phyloP scores from a whole-genome alignment of 2,329 filamentous ascomycete species.

The Aspergillus carbonarius region DNA sequence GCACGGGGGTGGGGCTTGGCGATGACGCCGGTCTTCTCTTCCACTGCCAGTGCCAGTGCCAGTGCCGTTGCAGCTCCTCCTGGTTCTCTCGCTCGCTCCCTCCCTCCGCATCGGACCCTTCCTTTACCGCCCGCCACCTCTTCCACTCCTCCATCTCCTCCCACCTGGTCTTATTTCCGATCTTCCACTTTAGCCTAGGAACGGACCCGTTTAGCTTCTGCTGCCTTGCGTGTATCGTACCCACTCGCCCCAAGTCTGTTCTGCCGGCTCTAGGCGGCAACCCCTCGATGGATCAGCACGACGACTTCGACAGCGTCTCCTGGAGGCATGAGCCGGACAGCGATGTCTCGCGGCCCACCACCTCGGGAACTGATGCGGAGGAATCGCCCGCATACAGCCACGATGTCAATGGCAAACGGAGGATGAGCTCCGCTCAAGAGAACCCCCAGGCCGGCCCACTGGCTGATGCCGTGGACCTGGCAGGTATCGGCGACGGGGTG shows the following conservation, averaged over 20 bases:
- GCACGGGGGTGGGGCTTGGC: slow-evolving; percentile 7
- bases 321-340: slow-evolving; percentile 67
- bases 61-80: background rate
- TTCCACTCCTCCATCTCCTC: background rate
- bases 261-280: slow-evolving; percentile 10
- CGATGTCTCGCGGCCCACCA: slow-evolving; percentile 43
- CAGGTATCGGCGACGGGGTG: slow-evolving; percentile 67
- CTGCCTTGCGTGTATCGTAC: background rate
- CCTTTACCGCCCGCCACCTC: background rate
- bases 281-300: slow-evolving; percentile 51
- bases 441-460: slow-evolving; percentile 51
- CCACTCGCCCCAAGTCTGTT: background rate
- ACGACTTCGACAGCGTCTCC: slow-evolving; percentile 78
- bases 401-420: slow-evolving; percentile 50
- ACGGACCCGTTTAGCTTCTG: slow-evolving; percentile 1
- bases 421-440: slow-evolving; percentile 46
- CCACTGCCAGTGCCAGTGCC: no score
- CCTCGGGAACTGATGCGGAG: slow-evolving; percentile 43
- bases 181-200: background rate
- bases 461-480: slow-evolving; percentile 58
- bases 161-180: background rate
- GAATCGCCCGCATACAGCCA: slow-evolving; percentile 35
- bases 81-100: slow-evolving; percentile 1
- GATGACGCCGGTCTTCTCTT: slow-evolving; percentile 20
- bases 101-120: slow-evolving; percentile 12